Base-by-base conservation (phyloP, 2,329 filamentous ascomycete genomes). In the Exophiala viscosa region DNA sequence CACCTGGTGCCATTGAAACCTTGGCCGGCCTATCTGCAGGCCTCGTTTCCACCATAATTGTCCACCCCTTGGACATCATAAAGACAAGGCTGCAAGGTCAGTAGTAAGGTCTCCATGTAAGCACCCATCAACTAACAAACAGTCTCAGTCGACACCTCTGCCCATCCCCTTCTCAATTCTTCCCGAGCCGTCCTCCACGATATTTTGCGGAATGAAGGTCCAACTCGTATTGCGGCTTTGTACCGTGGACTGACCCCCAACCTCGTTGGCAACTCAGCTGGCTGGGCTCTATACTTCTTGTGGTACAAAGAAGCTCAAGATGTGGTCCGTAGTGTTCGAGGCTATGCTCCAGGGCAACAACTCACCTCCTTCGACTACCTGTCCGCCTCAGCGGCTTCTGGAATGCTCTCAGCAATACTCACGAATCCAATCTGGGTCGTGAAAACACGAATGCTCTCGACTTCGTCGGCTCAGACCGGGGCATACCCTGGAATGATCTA, bases 371-470 rank as follows among this genome's bases (percentile, higher is more conserved):
- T 76, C 20, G 90, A 96, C 70, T 96, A 91, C 73, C 92, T 96
- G 67, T 64, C 86, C 42, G 83, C 90, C 3, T 91, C 88, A 32
- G 87, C 80, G 1, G 68, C 73, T 34, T 79, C 81, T 62, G 91
- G 92, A 28, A 76, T 86, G 14, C 70, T 88, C 36, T 95, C 90
- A 1, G 87, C 91, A 39, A 73, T 88, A 28, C 78, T 92, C 60
- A 97, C 93, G 28, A 97, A 97, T 68, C 93, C 93, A 2, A 85
- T 99, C 63, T 99, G 93, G 93, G 93, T 99, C 2, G 84, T 99
- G 69, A 97, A 97, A 76, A 97, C 92, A 7, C 87, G 93, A 58
- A 97, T 99, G 90, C 77, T 97, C 18, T 90, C 90, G 28, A 91
- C 88, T 3, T 88, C 93, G 60, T 81, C 82, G 45, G 77, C 81